phyloP scores from a whole-genome alignment of 441 rosid species.

The Biscutella laevigata region DNA sequence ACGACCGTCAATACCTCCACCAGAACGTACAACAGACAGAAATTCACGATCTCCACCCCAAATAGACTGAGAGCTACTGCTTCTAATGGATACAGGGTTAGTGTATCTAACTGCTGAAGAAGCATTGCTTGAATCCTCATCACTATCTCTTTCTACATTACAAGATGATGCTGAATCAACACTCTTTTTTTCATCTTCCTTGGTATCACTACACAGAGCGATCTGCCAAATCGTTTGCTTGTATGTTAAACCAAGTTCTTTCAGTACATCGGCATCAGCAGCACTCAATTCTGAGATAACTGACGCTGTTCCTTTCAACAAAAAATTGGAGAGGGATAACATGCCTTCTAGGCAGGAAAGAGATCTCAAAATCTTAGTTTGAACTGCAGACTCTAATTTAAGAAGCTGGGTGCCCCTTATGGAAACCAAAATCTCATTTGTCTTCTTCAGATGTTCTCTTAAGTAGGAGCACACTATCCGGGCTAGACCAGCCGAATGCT shows the following conservation, averaged over 20 bases:
- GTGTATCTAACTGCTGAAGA: constrained; percentile 68
- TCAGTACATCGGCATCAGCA: constrained; percentile 87
- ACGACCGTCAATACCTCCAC: constrained; percentile 74
- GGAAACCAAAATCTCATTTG: constrained; percentile 48
- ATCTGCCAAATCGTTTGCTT: constrained; percentile 80
- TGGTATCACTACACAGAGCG: constrained; percentile 61
- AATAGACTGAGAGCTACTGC: constrained; percentile 51
- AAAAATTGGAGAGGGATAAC: constrained; percentile 64
- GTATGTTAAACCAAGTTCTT: constrained; percentile 72
- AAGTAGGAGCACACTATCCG: constrained; percentile 69
- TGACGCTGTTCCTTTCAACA: constrained; percentile 72
- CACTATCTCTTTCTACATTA: constrained; percentile 75
- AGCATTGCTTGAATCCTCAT: constrained; percentile 58
- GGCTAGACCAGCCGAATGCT: constrained; percentile 80
- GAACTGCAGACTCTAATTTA: constrained; percentile 44
- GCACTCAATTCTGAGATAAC: constrained; percentile 77
- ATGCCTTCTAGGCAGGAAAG: constrained; percentile 78
- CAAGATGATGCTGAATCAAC: constrained; percentile 49
- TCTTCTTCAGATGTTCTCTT: constrained; percentile 61
- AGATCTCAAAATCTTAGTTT: constrained; percentile 49
- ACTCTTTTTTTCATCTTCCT: constrained; percentile 59
- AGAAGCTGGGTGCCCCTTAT: constrained; percentile 60
- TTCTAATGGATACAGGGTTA: constrained; percentile 71
- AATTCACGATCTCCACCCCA: constrained; percentile 84
- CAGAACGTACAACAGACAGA: constrained; percentile 71